phyloP scores from a whole-genome alignment of 331 rosid species.

The Prunus yedoensis region DNA sequence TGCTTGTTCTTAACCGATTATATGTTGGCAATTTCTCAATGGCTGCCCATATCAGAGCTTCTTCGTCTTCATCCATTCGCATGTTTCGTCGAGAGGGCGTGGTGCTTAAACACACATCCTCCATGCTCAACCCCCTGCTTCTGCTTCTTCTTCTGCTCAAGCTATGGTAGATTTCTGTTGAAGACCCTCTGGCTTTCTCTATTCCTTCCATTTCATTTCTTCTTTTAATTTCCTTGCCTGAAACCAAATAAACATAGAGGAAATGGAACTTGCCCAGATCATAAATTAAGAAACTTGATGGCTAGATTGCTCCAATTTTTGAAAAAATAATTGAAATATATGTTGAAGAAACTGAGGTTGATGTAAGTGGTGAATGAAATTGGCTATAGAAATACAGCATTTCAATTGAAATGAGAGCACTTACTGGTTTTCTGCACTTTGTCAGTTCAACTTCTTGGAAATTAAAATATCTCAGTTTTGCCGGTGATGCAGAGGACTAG shows the following conservation, averaged over 20 bases:
- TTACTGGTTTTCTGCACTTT: background rate
- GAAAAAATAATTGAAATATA: no score
- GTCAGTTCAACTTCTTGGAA: background rate
- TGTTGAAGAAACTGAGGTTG: no score
- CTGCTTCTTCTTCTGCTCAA: conserved; percentile 35
- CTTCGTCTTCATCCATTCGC: conserved; percentile 71
- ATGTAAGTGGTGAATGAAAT: no score
- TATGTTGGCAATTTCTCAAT: conserved; percentile 89
- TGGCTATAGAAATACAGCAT: no score
- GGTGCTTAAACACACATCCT: conserved; percentile 58
- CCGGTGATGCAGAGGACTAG: background rate
- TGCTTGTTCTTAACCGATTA: conserved; percentile 74
- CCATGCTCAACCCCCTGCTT: conserved; percentile 77
- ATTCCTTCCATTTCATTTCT: conserved; percentile 38
- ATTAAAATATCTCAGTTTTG: background rate
- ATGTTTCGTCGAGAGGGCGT: conserved; percentile 54
- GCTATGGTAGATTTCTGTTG: conserved; percentile 8
- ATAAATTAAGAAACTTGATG: background rate
- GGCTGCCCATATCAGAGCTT: conserved; percentile 95
- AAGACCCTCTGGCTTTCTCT: background rate
- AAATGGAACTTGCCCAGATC: background rate
- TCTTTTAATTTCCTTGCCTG: conserved; percentile 11
- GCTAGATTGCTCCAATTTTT: no score
- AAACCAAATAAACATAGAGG: background rate
- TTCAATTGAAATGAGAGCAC: no score